Evolutionary conservation across 345 rosid genomes (phyloP), one percentile per base, ranked within the genome.

Genomic region (Melaleuca alternifolia): DNA sequence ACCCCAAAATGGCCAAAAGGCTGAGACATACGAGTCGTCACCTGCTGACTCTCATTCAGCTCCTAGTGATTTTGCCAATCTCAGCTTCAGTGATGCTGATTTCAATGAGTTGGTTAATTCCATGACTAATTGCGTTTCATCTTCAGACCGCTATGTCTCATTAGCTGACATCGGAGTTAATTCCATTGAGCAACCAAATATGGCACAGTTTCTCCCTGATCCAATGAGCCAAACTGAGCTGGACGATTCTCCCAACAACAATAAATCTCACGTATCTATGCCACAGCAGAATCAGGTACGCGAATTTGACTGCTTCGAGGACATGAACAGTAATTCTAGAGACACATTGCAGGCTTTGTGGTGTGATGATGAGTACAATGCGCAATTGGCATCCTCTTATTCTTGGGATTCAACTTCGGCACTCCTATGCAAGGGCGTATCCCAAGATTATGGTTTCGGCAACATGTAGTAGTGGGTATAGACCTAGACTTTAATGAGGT

Each of bases 261-360:
- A 57, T 82, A 90, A 84, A 87, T 90, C 48, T 46, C 89, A 28
- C 84, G 86, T 83, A 86, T 88, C 87, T 33, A 56, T 76, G 84
- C 86, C 90, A 13, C 90, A 89, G 23, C 95, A 91, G 62, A 79
- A 77, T 86, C 85, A 85, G 53, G 46, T 37, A 0, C 50, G 92
- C 11, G 93, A 94, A 51, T 89, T 94, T 86, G 95, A 94, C 83
- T 89, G 94, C 87, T 89, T 93, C 86, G 93, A 90, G 33, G 91
- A 91, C 26, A 2, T 71, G 79, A 37, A 18, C 48, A 71, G 48
- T 21, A 71, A 41, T 71, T 18, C 79, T 4, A 18, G 48, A 71
- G 79, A 71, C 13, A 2, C 79, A 18, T 71, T 71, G 79, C 79
- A 37, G 13, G 48, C 79, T 71, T 7, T 71, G 26, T 71, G 79